These are phyloP conservation scores for Kwoniella heveanensis DNA, from an alignment of 768 basidiomycete species.

Conservation along the genomic window DNA sequence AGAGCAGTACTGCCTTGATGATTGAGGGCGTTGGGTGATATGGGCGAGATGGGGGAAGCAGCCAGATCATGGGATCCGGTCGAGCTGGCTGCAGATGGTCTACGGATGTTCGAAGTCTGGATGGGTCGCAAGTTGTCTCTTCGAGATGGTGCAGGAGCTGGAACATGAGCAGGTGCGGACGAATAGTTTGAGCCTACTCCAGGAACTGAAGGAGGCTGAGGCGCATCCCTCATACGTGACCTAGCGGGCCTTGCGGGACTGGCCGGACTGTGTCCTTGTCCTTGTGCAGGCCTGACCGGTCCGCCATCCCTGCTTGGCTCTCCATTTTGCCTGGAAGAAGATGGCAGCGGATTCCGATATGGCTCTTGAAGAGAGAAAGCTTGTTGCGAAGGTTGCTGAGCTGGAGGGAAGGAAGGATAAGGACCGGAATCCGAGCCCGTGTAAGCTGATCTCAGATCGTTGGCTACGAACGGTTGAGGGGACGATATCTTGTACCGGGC, in stretches of 20 bases:
- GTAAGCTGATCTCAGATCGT: conserved; percentile 19
- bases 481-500: conserved; percentile 41
- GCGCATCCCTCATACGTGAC: conserved; percentile 38
- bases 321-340: conserved; percentile 18
- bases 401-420: conserved; percentile 21
- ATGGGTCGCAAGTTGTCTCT: conserved; percentile 21
- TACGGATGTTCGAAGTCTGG: conserved; percentile 27
- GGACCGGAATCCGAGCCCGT: conserved; percentile 19
- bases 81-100: conserved; percentile 25
- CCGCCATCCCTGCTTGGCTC: conserved; percentile 16
- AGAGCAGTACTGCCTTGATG: conserved; percentile 3
- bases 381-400: conserved; percentile 13
- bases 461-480: conserved; percentile 30
- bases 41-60: conserved; percentile 32
- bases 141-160: conserved; percentile 14
- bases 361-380: conserved; percentile 11
- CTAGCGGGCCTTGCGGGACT: conserved; percentile 44
- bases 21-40: conserved; percentile 14
- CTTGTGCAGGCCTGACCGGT: conserved; percentile 3
- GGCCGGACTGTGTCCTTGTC: conserved; percentile 9
- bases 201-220: conserved; percentile 21
- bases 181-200: conserved; percentile 1
- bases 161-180: conserved; percentile 1
- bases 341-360: conserved; percentile 7
- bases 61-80: conserved; percentile 22